phyloP scores from a whole-genome alignment of 306 rosid species.

The Betula pendula region DNA sequence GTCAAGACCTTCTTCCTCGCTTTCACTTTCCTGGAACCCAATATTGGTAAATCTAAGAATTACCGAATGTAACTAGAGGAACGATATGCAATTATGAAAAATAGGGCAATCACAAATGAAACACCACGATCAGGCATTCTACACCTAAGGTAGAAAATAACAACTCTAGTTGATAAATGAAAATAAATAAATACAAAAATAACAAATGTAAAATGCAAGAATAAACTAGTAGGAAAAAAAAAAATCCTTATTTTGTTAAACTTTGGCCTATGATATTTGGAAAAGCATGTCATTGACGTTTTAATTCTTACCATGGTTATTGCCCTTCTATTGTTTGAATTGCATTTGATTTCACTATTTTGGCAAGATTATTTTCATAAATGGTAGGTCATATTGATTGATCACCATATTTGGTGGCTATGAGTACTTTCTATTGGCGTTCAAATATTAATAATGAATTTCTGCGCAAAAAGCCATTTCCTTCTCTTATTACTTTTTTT shows the following conservation, averaged over 20 bases:
- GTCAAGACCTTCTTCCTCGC: conserved; percentile 57
- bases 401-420: not conserved
- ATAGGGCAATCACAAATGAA: not conserved
- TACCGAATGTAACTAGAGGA: conserved; percentile 12
- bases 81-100: not conserved
- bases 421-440: not conserved
- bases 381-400: not conserved
- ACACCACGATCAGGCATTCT: not conserved
- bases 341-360: not conserved
- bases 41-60: conserved; percentile 19
- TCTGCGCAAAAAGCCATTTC: too few species aligned
- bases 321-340: not conserved
- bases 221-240: not conserved
- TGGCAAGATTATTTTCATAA: not conserved
- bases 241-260: not conserved
- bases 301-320: not conserved
- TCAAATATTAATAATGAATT: too few species aligned
- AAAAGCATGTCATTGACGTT: not conserved
- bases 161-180: not conserved
- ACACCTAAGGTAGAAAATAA: not conserved
- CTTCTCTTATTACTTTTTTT: too few species aligned
- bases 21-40: conserved; percentile 58
- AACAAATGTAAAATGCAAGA: not conserved
- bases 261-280: not conserved
- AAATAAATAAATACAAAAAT: not conserved